A percentile compares a stretch with the other conserved stretches of the same genome.
Evolutionary conservation across 164 flowering plant species (phyloP).

Genomic region (Liriodendron chinense): DNA sequence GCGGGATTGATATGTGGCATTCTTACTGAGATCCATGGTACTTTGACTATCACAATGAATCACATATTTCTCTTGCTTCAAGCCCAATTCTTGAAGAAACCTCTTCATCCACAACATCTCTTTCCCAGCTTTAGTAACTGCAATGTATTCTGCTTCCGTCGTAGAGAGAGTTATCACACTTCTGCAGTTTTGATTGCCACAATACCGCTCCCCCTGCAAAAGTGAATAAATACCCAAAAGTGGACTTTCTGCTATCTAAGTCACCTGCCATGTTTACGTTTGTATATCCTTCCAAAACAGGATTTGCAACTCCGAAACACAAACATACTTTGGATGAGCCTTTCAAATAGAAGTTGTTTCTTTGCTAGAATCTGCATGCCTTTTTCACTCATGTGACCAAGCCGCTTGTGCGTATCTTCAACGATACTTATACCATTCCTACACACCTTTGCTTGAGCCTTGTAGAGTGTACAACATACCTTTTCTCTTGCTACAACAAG

Average conservation of each 20-base stretch:
- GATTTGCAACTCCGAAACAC: neutral
- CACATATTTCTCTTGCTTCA: neutral
- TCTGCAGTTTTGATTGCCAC: neutral
- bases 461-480: too few species aligned
- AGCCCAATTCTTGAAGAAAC: too few species aligned
- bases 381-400: too few species aligned
- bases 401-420: too few species aligned
- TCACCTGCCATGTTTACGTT: constrained; percentile 7
- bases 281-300: constrained; percentile 7
- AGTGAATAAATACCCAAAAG: constrained; percentile 3
- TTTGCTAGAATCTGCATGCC: too few species aligned
- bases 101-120: too few species aligned
- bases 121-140: neutral
- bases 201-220: neutral
- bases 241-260: neutral
- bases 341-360: too few species aligned
- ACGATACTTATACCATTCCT: too few species aligned
- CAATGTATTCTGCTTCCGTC: too few species aligned
- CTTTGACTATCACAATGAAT: neutral
- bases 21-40: neutral
- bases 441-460: too few species aligned
- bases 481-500: too few species aligned
- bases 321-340: neutral
- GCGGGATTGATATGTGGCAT: neutral
- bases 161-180: too few species aligned